Conservation (phyloP, 805 yeast genomes). For the Candida xiaguanensis region DNA sequence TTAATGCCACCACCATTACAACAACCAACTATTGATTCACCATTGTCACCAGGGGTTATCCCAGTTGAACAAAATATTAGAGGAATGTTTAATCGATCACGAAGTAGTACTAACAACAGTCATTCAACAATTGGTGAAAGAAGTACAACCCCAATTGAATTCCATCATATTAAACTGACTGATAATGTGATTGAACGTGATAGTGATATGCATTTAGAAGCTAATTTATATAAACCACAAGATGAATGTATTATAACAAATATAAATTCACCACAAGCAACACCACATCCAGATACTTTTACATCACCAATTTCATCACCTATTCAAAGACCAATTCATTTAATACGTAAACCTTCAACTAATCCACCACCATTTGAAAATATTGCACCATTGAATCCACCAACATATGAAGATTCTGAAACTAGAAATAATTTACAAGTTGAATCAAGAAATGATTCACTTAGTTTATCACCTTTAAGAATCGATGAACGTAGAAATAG, state of each 20-base stretch:
- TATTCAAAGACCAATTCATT: conserved; percentile 47
- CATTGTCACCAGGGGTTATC: conserved; percentile 53
- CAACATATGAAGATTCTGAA: conserved; percentile 19
- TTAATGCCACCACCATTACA: conserved; percentile 10
- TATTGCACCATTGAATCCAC: conserved; percentile 21
- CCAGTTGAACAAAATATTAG: conserved; percentile 32
- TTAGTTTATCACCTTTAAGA: conserved; percentile 22
- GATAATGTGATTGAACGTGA: conserved; percentile 36
- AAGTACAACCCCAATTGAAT: conserved; percentile 10
- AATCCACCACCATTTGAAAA: conserved; percentile 63
- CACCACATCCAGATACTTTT: conserved; percentile 42
- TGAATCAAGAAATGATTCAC: not conserved
- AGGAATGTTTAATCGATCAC: conserved; percentile 1
- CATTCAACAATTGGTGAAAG: not conserved
- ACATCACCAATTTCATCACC: conserved; percentile 43
- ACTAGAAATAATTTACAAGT: not conserved
- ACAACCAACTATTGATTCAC: conserved; percentile 13
- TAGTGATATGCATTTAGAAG: conserved; percentile 36
- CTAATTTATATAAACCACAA: conserved; percentile 54
- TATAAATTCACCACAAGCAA: conserved; percentile 61
- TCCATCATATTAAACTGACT: conserved; percentile 25
- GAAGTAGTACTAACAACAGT: conserved; percentile 5
- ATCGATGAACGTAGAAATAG: conserved; percentile 14
- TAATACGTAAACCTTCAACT: conserved; percentile 50
- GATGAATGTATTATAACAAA: conserved; percentile 31